Evolutionary conservation across 2,329 filamentous ascomycete genomes (phyloP).

Genomic region (Phaeosphaeria sp.): DNA sequence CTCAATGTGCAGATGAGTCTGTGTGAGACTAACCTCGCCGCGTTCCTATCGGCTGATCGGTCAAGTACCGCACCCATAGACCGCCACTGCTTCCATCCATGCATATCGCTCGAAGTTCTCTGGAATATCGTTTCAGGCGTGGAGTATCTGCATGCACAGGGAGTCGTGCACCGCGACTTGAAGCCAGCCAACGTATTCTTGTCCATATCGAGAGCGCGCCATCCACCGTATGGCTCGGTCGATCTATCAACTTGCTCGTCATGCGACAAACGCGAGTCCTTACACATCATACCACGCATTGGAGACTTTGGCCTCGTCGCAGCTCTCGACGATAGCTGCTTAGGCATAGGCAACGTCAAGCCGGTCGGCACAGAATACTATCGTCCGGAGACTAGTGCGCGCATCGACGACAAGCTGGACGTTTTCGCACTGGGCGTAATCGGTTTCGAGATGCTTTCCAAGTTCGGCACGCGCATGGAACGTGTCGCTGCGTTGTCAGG

Average conservation of each 20-base stretch:
- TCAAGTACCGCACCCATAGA: constrained; percentile 22
- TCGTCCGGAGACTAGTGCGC: constrained; percentile 53
- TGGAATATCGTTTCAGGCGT: constrained; percentile 67
- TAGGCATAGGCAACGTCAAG: constrained; percentile 39
- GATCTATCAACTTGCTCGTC: constrained; percentile 55
- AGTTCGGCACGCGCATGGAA: constrained; percentile 55
- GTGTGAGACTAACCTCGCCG: constrained; percentile 67
- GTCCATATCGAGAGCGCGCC: constrained; percentile 50
- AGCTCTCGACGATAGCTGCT: constrained; percentile 52
- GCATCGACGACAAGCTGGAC: constrained; percentile 62
- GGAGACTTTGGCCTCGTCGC: constrained; percentile 73
- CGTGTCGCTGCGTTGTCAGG: constrained; percentile 43
- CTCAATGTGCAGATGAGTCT: constrained; percentile 74
- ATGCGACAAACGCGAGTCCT: constrained; percentile 48
- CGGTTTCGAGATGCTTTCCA: constrained; percentile 66
- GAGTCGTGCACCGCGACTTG: constrained; percentile 70
- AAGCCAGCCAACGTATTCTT: constrained; percentile 75
- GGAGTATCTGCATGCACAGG: constrained; percentile 67
- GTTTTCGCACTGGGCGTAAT: constrained; percentile 69
- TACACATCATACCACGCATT: constrained; percentile 66
- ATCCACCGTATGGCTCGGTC: constrained; percentile 53
- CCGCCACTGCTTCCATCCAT: constrained; percentile 68
- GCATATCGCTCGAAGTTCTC: constrained; percentile 65
- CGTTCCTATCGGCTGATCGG: constrained; percentile 57
- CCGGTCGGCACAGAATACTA: constrained; percentile 69